phyloP scores from a whole-genome alignment of 768 basidiomycete genomes.

The Leccinum broughii region DNA sequence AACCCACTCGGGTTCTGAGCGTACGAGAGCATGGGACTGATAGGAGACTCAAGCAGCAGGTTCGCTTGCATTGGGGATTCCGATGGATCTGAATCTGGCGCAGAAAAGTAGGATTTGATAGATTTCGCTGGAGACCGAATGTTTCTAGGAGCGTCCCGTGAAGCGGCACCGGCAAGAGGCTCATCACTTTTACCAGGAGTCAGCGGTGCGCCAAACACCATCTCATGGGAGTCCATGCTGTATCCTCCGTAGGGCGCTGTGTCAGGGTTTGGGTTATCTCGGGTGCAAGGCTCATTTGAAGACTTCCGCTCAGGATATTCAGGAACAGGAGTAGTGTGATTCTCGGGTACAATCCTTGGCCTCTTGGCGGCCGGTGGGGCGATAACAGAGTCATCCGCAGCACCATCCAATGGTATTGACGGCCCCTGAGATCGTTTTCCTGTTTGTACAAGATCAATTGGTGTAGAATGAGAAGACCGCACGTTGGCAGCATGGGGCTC shows the following conservation, averaged over 20 bases:
- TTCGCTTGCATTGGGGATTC: conserved; percentile 28
- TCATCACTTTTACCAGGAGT: conserved; percentile 8
- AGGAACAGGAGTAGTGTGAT: not conserved
- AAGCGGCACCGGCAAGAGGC: not conserved
- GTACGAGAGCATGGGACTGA: conserved; percentile 36
- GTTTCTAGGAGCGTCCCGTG: conserved; percentile 7
- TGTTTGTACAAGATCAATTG: conserved; percentile 15
- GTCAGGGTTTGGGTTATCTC: conserved; percentile 4
- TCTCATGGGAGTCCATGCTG: not conserved
- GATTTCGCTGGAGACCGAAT: conserved; percentile 34
- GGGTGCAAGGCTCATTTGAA: conserved; percentile 8
- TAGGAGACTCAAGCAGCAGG: conserved; percentile 36
- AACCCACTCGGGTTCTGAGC: conserved; percentile 38
- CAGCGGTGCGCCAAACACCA: not conserved
- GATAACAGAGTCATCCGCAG: conserved; percentile 9
- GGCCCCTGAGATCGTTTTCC: conserved; percentile 32
- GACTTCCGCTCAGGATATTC: conserved; percentile 1
- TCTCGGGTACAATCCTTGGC: conserved; percentile 15
- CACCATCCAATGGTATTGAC: conserved; percentile 31
- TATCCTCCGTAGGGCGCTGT: not conserved
- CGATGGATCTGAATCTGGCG: conserved; percentile 36
- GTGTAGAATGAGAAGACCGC: conserved; percentile 18
- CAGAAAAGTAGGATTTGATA: conserved; percentile 39
- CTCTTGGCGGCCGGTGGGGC: conserved; percentile 29
- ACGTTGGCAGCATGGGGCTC: conserved; percentile 12